A percentile compares a stretch with the other conserved stretches of the same genome.
phyloP scores from a whole-genome alignment of 2,329 filamentous ascomycete genomes.

The Fusarium sp. region DNA sequence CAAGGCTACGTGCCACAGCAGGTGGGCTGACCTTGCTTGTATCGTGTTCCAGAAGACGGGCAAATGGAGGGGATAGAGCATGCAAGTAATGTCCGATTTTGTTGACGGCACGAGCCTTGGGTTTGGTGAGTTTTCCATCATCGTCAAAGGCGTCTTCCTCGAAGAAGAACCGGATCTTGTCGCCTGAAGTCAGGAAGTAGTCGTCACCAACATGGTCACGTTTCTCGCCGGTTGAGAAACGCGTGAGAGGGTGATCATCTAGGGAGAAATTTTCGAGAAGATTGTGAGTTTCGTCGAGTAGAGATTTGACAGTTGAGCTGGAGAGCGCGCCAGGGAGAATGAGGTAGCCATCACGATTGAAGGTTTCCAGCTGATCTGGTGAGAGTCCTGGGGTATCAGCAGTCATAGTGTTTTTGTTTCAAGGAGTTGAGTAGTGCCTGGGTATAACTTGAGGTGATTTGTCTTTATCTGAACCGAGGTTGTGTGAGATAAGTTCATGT shows the following conservation, averaged over 20 bases:
- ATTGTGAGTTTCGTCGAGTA: slow-evolving; percentile 77
- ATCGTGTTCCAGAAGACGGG: slow-evolving; percentile 58
- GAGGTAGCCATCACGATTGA: slow-evolving; percentile 87
- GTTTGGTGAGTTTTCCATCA: slow-evolving; percentile 72
- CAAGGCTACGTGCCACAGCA: slow-evolving; percentile 74
- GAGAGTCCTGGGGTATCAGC: slow-evolving; percentile 65
- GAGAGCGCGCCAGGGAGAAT: slow-evolving; percentile 82
- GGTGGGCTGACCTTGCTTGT: slow-evolving; percentile 54
- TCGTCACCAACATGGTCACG: slow-evolving; percentile 86
- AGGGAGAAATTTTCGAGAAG: slow-evolving; percentile 81
- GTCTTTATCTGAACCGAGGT: slow-evolving; percentile 2
- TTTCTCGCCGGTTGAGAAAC: slow-evolving; percentile 85
- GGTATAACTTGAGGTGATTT: neutral
- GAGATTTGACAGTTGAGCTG: slow-evolving; percentile 68
- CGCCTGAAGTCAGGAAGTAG: slow-evolving; percentile 90
- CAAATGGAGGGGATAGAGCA: slow-evolving; percentile 72
- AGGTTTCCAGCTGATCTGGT: slow-evolving; percentile 74
- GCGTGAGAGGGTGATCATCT: slow-evolving; percentile 88
- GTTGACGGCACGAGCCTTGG: slow-evolving; percentile 88
- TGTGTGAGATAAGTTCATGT: slow-evolving; percentile 16
- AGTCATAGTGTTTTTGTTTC: slow-evolving; percentile 15
- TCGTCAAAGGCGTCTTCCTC: slow-evolving; percentile 88
- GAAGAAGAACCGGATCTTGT: slow-evolving; percentile 97
- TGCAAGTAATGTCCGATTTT: slow-evolving; percentile 86
- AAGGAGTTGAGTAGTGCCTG: too few relatives aligned